These are phyloP conservation scores for Pleurotus tuber-regium DNA, from an alignment of 768 basidiomycete genomes.

Conservation along the genomic window DNA sequence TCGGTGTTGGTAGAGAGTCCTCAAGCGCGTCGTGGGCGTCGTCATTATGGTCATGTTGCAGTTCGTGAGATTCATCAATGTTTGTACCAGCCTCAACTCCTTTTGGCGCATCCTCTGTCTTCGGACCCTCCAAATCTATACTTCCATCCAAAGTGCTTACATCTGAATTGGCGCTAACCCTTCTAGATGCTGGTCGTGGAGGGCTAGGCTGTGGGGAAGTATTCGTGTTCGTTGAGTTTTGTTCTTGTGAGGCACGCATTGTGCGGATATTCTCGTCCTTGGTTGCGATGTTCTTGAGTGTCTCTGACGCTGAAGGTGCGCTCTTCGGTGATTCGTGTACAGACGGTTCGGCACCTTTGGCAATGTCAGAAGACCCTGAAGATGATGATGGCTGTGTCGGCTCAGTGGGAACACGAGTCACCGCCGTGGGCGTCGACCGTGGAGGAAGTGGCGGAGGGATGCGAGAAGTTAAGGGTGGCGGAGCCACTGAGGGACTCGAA, in stretches of 20 bases:
- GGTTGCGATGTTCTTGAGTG: constrained; percentile 54
- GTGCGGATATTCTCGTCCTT: constrained; percentile 36
- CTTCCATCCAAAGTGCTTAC: not conserved
- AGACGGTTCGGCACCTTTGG: not conserved
- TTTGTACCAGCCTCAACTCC: not conserved
- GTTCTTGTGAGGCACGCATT: constrained; percentile 24
- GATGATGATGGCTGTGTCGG: constrained; percentile 16
- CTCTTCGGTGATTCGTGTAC: constrained; percentile 16
- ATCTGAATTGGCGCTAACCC: constrained; percentile 3
- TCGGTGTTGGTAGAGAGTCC: constrained; percentile 3
- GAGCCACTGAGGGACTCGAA: constrained; percentile 12
- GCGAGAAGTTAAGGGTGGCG: constrained; percentile 27
- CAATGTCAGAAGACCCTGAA: not conserved
- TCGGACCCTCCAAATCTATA: not conserved
- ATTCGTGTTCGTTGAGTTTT: not conserved
- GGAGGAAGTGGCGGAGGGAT: constrained; percentile 38
- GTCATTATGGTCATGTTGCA: not conserved
- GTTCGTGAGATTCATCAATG: not conserved
- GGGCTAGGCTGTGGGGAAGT: constrained; percentile 13
- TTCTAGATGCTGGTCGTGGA: constrained; percentile 12
- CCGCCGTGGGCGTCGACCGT: constrained; percentile 31
- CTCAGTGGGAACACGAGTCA: constrained; percentile 24
- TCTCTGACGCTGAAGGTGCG: constrained; percentile 40
- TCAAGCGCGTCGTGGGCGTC: not conserved
- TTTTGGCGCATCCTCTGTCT: not conserved